Evolutionary conservation across 2,329 filamentous ascomycete genomes (phyloP), one percentile per base, ranked within the genome.

Genomic region (Diplodia scrobiculata): DNA sequence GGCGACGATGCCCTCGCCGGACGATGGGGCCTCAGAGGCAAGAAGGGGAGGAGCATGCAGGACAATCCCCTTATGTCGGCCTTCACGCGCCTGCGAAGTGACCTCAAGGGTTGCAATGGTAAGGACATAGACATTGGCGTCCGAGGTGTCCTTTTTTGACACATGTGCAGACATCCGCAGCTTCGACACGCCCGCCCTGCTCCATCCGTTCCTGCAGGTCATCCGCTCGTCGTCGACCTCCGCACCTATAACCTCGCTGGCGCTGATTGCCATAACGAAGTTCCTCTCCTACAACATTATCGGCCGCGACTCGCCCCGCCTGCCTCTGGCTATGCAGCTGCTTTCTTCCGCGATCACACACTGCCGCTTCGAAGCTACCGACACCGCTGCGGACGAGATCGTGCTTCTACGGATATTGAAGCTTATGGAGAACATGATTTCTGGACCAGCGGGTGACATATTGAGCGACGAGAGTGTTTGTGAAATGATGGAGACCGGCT

Each of bases 391-490:
- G 68, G 95, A 97, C 74, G 95, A 99, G 78, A 92, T 98, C 63
- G 96, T 99, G 14, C 84, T 98, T 65, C 82, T 98, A 66, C 90
- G 96, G 80, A 98, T 99, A 72, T 79, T 99, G 67, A 95, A 97
- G 75, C 84, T 99, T 54, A 99, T 99, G 95, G 95, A 99, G 78
- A 91, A 92, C 73, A 97, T 99, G 90, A 89, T 99, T 72, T 96
- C 93, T 17, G 91, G 95, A 0, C 91, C 93, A 0, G 92, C 94
- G 34, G 95, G 95, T 45, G 90, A 96, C 70, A 87, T 98, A 11
- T 82, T 99, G n/a, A 96, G 94, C 67, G 95, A 99, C 73, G 94
- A 98, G 80, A 98, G 94, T 74, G 92, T 99, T 11, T 99, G 96
- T 76, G 92, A 97, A 76, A 98, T 99, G 92, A 98, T 99, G 94